Evolutionary conservation across 2,329 filamentous ascomycete genomes (phyloP).

Genomic region (Colletotrichum sp.): DNA sequence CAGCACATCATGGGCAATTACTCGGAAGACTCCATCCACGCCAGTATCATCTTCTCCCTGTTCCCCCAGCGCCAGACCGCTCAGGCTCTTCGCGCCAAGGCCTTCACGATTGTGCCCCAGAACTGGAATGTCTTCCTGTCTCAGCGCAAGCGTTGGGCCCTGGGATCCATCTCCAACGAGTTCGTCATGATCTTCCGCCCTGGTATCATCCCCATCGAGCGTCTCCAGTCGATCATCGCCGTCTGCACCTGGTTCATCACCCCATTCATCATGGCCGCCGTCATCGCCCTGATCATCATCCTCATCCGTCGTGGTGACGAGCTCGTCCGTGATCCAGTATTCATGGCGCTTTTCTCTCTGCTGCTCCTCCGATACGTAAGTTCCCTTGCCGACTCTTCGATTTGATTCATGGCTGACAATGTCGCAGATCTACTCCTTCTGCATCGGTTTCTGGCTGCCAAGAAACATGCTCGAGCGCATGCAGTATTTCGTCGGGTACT

Average conservation of each 20-base stretch:
- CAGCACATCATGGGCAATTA: conserved; percentile 54
- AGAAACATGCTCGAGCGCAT: conserved; percentile 40
- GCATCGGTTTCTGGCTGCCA: conserved; percentile 46
- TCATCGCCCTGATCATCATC: conserved; percentile 40
- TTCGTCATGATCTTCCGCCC: conserved; percentile 52
- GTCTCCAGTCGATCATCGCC: conserved; percentile 49
- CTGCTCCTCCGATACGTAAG: conserved; percentile 45
- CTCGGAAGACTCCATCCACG: conserved; percentile 55
- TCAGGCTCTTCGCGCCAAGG: conserved; percentile 51
- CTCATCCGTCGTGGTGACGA: conserved; percentile 35
- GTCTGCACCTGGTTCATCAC: conserved; percentile 52
- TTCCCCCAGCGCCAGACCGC: conserved; percentile 48
- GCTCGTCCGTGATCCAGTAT: conserved; percentile 38
- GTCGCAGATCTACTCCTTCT: conserved; percentile 42
- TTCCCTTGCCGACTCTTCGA: conserved; percentile 2
- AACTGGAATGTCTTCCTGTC: conserved; percentile 51
- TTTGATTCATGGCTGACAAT: not conserved
- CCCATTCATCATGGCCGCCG: conserved; percentile 47
- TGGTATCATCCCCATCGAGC: conserved; percentile 46
- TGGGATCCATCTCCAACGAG: conserved; percentile 54
- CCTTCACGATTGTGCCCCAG: conserved; percentile 51
- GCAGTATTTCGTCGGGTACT: conserved; percentile 44
- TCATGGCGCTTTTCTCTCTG: conserved; percentile 41
- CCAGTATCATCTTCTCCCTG: conserved; percentile 51
- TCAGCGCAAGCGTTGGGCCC: conserved; percentile 53